Evolutionary conservation across 2,329 filamentous ascomycete genomes (phyloP), one percentile per base, ranked within the genome.

Genomic region (Fusarium tupiense): DNA sequence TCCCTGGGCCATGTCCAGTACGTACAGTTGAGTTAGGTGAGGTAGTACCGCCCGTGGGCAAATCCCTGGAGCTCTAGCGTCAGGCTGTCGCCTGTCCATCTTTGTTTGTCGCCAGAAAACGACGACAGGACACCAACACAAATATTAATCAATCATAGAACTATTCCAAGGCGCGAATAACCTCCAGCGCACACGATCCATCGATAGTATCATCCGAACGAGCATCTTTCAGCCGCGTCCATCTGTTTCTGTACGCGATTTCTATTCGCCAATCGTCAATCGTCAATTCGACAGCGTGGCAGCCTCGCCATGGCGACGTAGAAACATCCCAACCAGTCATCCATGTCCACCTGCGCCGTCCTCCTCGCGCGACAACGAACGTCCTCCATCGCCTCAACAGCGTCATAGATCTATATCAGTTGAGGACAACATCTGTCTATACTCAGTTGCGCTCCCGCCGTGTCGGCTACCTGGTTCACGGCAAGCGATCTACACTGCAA

Each of bases 241-340:
- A 40, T 58, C 53, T 52, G 29, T 19, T 50, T 26, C 59, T 33
- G 35, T 54, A 66, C 62, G 74, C 71, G 69, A 68, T 64, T 54
- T 59, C 38, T 50, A 59, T 57, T 67, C 64, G 58, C 59, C 67
- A 78, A 71, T 70, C 64, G 75, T 66, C 66, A 77, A 76, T 74
- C 72, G 68, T 46, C 70, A 69, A 69, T 74, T 73, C 69, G 71
- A 77, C 69, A 69, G 67, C 73, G 76, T 78, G 69, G 75, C 75
- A 78, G 76, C 76, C 76, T 78, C 76, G 76, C 76, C 76, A 79
- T 79, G 77, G 74, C 77, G 75, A 74, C 75, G 59, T 78, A 78
- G 67, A 78, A 69, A 71, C 73, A 71, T 56, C 46, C 54, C 70
- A 61, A 67, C 73, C 72, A 76, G 73, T 77, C 69, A 78, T 78